Percentiles rank a stretch among this genome's conserved stretches.
phyloP scores from a whole-genome alignment of 2,329 filamentous ascomycete genomes.

The Juglanconis sp. region DNA sequence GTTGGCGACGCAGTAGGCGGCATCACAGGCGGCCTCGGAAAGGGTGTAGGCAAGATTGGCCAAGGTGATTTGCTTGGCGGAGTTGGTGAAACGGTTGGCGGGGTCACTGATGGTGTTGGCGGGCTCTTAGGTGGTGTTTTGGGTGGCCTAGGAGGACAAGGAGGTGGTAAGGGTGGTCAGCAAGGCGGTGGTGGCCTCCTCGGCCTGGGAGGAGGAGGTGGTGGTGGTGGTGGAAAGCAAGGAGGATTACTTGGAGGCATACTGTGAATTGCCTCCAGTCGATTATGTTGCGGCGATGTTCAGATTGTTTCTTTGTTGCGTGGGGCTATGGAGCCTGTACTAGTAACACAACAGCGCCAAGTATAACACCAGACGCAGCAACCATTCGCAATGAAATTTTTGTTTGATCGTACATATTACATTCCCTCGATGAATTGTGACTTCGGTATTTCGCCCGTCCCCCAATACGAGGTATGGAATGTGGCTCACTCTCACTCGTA shows the following conservation, averaged over 20 bases:
- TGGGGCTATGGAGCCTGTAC: no score
- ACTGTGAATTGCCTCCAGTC: background rate
- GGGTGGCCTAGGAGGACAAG: constrained; percentile 11
- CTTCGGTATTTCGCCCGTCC: no score
- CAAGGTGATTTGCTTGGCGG: constrained; percentile 16
- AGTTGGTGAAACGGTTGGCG: constrained; percentile 17
- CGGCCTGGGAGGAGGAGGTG: background rate
- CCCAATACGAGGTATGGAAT: background rate
- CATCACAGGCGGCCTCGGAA: constrained; percentile 16
- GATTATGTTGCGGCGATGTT: no score
- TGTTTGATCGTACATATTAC: no score
- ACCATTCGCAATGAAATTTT: no score
- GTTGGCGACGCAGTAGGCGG: constrained; percentile 15
- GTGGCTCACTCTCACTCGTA: constrained; percentile 13
- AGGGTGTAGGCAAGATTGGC: constrained; percentile 16
- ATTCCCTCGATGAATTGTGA: no score
- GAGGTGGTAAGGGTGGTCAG: constrained; percentile 1
- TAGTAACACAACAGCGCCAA: no score
- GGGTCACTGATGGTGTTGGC: constrained; percentile 15
- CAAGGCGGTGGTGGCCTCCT: constrained; percentile 10
- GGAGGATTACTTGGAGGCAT: background rate
- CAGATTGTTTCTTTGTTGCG: no score
- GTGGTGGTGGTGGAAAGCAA: background rate
- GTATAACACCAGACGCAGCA: no score
- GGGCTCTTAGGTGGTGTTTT: constrained; percentile 17